These are phyloP conservation scores for Backusella liffmaniae DNA, from an alignment of 192 early-diverging fungal genomes.

Conservation along the genomic window DNA sequence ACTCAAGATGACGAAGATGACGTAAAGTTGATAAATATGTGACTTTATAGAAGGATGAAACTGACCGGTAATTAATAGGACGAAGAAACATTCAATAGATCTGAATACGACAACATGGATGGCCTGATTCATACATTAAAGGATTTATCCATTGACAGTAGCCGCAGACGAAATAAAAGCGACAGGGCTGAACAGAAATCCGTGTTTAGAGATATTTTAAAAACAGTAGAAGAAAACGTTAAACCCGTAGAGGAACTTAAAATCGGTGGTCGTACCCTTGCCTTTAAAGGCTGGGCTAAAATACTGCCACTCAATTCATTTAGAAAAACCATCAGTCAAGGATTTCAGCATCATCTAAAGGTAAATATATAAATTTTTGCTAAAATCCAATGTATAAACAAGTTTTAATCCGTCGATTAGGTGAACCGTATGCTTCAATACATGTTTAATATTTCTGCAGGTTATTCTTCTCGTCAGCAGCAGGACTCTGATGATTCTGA, in stretches of 20 bases:
- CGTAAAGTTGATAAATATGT: not conserved
- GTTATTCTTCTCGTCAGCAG: not conserved
- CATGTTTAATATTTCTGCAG: conserved; percentile 10
- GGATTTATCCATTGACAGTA: conserved; percentile 56
- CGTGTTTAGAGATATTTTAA: conserved; percentile 64
- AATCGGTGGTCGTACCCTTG: conserved; percentile 44
- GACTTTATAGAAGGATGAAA: not conserved
- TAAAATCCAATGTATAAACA: not conserved
- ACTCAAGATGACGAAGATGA: conserved; percentile 14
- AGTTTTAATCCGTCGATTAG: not conserved
- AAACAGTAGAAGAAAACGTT: conserved; percentile 54
- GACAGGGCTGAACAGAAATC: conserved; percentile 56
- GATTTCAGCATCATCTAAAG: conserved; percentile 26
- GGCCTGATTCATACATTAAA: conserved; percentile 56
- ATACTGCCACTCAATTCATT: conserved; percentile 19
- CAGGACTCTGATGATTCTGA: conserved; percentile 16
- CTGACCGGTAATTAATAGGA: conserved; percentile 16
- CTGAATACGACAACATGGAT: conserved; percentile 57
- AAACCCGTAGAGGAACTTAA: conserved; percentile 53
- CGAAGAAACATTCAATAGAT: conserved; percentile 37
- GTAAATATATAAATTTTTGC: not conserved
- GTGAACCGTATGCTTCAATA: conserved; percentile 9
- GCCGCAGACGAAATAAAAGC: conserved; percentile 53
- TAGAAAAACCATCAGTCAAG: conserved; percentile 22
- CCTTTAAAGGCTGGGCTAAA: conserved; percentile 57